Evolutionary conservation across 2,329 filamentous ascomycete species (phyloP).

Genomic region (Pyrenochaeta sp.): DNA sequence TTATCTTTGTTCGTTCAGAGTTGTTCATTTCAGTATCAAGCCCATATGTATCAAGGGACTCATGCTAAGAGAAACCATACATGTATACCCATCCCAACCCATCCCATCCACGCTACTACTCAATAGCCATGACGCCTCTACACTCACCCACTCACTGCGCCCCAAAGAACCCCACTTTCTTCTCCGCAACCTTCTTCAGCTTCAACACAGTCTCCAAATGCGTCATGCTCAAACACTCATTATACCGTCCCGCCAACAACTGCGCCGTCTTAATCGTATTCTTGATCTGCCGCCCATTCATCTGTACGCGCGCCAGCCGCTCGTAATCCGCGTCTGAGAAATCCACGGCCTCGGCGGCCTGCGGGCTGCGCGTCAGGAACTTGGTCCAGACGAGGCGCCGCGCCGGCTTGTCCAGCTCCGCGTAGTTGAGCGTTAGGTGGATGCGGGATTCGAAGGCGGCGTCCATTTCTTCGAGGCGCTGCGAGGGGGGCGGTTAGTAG

Average conservation of each 20-base stretch:
- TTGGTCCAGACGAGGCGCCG: constrained; percentile 53
- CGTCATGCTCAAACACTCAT: neutral
- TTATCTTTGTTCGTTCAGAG: too few species aligned
- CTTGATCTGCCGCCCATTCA: constrained; percentile 54
- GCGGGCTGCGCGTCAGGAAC: constrained; percentile 13
- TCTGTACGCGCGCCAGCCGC: constrained; percentile 33
- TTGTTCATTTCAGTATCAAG: too few species aligned
- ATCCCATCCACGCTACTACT: neutral
- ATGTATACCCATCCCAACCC: too few species aligned
- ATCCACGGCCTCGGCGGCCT: constrained; percentile 14
- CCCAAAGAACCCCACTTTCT: constrained; percentile 1
- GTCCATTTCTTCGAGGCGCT: constrained; percentile 42
- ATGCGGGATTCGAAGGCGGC: constrained; percentile 57
- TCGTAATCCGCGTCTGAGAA: constrained; percentile 40
- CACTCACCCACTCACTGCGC: neutral
- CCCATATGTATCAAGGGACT: too few species aligned
- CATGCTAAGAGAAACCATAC: too few species aligned
- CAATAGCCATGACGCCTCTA: neutral
- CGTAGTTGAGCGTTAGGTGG: constrained; percentile 53
- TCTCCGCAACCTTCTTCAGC: neutral
- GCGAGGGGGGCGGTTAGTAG: constrained; percentile 15
- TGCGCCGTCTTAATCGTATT: constrained; percentile 37
- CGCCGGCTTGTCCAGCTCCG: constrained; percentile 47
- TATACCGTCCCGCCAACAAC: neutral
- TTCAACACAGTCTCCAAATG: constrained; percentile 1